Evolutionary conservation across 2,329 filamentous ascomycete species (phyloP).

Genomic region (Fusarium brachygibbosum): DNA sequence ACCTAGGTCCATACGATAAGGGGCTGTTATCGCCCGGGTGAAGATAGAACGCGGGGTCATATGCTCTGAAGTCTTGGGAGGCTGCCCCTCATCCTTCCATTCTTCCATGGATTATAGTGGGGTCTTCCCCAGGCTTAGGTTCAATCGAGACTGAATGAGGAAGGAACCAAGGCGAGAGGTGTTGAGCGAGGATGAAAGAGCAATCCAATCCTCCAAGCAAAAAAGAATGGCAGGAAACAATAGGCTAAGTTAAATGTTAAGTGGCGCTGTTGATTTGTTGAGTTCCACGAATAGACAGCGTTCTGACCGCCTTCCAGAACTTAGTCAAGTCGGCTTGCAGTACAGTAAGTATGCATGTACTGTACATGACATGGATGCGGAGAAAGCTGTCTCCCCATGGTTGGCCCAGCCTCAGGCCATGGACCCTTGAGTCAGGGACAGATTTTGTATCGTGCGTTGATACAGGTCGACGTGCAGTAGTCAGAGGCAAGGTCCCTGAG

Average conservation of each 20-base stretch:
- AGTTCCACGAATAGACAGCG: conserved; percentile 14
- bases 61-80: conserved; percentile 20
- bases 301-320: conserved; percentile 47
- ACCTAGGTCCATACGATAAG: conserved; percentile 16
- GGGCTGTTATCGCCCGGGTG: conserved; percentile 22
- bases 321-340: background rate
- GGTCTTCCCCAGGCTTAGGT: conserved; percentile 24
- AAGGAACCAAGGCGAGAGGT: conserved; percentile 28
- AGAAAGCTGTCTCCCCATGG: conserved; percentile 31
- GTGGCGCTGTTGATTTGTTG: conserved; percentile 14
- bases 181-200: conserved; percentile 3
- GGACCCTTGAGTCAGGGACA: conserved; percentile 45
- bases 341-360: conserved; percentile 3
- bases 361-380: conserved; percentile 22
- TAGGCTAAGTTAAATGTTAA: background rate
- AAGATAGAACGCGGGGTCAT: conserved; percentile 31
- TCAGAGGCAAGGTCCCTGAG: conserved; percentile 32
- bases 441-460: conserved; percentile 22
- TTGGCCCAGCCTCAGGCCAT: conserved; percentile 29
- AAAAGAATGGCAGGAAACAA: background rate
- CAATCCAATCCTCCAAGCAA: background rate
- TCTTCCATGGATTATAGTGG: conserved; percentile 14
- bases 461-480: conserved; percentile 37
- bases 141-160: conserved; percentile 21
- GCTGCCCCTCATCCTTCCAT: conserved; percentile 8